Conservation (phyloP, 441 rosid genomes). For the Metrosideros polymorpha region DNA sequence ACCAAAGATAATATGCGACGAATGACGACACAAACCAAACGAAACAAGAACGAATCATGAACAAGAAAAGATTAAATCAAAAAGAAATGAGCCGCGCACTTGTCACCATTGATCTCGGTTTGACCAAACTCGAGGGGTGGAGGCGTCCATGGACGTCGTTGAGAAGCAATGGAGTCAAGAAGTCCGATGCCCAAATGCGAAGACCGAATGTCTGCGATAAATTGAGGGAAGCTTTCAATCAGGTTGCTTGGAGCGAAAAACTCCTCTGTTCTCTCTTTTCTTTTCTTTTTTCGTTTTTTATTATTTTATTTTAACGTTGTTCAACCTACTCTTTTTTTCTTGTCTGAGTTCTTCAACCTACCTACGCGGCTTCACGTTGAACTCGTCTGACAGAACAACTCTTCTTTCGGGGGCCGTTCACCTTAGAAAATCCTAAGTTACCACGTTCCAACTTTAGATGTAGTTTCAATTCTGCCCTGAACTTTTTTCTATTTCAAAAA, state of each 20-base stretch:
- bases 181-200: not conserved
- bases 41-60: not conserved
- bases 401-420: not conserved
- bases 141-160: constrained; percentile 33
- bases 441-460: too few species aligned
- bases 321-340: too few species aligned
- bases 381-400: not conserved
- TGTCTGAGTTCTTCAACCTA: not conserved
- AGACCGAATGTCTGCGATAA: not conserved
- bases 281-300: not conserved
- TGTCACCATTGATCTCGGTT: constrained; percentile 88
- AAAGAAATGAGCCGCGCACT: constrained; percentile 33
- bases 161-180: not conserved
- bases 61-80: too few species aligned
- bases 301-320: not conserved
- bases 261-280: not conserved
- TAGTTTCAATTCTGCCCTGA: too few species aligned
- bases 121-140: constrained; percentile 44
- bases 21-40: not conserved
- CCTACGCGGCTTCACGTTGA: not conserved
- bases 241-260: not conserved
- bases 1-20: not conserved
- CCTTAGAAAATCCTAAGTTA: not conserved
- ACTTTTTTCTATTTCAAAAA: too few species aligned
- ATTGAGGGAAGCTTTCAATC: not conserved